These are phyloP conservation scores for Lentinula guzmanii DNA, from an alignment of 768 basidiomycete species.

Conservation along the genomic window DNA sequence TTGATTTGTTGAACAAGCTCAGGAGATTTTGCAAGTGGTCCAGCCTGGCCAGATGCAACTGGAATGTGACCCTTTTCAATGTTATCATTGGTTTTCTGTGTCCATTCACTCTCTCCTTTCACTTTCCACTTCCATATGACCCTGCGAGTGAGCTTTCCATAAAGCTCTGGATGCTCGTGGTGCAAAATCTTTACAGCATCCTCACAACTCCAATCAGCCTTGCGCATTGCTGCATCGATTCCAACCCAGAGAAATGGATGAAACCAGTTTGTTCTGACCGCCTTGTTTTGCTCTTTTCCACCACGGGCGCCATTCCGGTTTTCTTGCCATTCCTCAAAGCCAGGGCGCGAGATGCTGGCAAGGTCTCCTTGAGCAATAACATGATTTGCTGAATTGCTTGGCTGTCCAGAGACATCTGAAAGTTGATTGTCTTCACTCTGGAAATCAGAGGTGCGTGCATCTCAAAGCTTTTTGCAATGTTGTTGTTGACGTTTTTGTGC, in stretches of 20 bases:
- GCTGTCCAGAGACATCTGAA: too few species aligned
- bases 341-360: not conserved
- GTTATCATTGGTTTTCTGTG: not conserved
- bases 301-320: constrained; percentile 6
- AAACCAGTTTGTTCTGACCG: constrained; percentile 12
- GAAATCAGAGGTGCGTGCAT: not conserved
- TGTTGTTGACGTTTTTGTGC: not conserved
- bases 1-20: constrained; percentile 12
- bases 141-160: not conserved
- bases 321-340: not conserved
- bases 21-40: constrained; percentile 12
- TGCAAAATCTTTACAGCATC: not conserved
- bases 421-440: too few species aligned
- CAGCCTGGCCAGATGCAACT: constrained; percentile 9
- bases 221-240: constrained; percentile 4
- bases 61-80: constrained; percentile 6
- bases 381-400: too few species aligned
- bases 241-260: constrained; percentile 13
- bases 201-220: constrained; percentile 1
- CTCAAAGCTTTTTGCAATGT: not conserved
- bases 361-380: not conserved
- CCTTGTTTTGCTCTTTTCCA: constrained; percentile 8
- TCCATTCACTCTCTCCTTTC: not conserved
- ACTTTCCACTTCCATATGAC: constrained; percentile 2
- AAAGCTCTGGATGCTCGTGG: constrained; percentile 1